Evolutionary conservation across 2,329 filamentous ascomycete species (phyloP), one percentile per base, ranked within the genome.

Genomic region (Xenoacremonium recifei): DNA sequence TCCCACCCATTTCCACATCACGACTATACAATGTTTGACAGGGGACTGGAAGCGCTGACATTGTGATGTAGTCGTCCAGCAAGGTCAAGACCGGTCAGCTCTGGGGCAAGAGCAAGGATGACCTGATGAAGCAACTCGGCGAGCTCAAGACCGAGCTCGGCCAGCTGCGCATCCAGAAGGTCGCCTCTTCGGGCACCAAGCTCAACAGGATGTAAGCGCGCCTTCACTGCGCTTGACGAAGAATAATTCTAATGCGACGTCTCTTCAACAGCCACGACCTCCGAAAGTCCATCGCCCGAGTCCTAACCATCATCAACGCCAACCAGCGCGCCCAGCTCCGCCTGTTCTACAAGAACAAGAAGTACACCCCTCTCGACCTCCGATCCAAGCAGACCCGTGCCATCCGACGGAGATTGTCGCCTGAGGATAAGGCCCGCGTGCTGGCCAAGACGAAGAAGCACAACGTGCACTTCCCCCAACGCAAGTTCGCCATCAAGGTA

Each of bases 321-420:
- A 97, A 95, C 84, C 93, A 99, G 82, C 87, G 95, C 73, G 81
- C 89, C 60, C 91, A 97, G 79, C 89, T 99, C 66, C 90, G 91
- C 65, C 82, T 97, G 61, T 97, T 97, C 87, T 99, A 99, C 85
- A 95, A 96, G 84, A 87, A 87, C 85, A 97, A 97, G 89, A 97
- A 96, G 83, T 96, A 96, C 84, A 77, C 90, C 56, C 93, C 93
- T 57, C 89, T 99, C 71, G 95, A 99, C 75, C 91, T 99, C 79
- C 89, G 93, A 75, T 76, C 90, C 70, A 97, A 97, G 88, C 85
- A 93, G 80, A 99, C 93, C 70, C 91, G 93, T 66, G 93, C 91
- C 70, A 95, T 97, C 77, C 90, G 93, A 69, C 89, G 95, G 80
- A 83, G 89, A 69, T 81, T 99, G 76, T 92, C 87, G 68, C 85